Evolutionary conservation across 1,284 basidiomycete genomes (phyloP).

Genomic region (Blastosporella zonata): DNA sequence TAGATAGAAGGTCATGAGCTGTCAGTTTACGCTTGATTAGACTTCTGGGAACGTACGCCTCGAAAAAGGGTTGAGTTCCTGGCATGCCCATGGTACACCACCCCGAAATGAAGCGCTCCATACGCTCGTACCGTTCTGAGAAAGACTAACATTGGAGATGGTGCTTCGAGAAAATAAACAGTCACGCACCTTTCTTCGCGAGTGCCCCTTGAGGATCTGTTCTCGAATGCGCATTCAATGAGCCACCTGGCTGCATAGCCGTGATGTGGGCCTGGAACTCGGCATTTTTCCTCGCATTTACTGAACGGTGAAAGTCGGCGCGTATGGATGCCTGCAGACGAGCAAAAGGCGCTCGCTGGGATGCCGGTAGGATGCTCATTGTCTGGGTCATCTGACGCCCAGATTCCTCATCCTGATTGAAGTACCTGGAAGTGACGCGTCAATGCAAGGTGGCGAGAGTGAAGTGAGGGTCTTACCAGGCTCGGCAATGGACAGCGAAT

Average conservation of each 20-base stretch:
- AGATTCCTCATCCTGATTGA: conserved; percentile 69
- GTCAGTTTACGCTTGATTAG: not conserved
- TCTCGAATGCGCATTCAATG: conserved; percentile 65
- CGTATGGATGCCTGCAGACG: conserved; percentile 75
- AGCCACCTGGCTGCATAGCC: conserved; percentile 69
- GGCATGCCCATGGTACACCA: conserved; percentile 83
- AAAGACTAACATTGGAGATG: conserved; percentile 9
- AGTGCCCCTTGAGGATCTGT: conserved; percentile 54
- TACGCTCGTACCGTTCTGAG: conserved; percentile 63
- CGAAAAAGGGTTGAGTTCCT: conserved; percentile 77
- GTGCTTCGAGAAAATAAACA: not conserved
- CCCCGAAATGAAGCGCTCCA: conserved; percentile 65
- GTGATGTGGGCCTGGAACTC: conserved; percentile 76
- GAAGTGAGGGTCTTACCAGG: conserved; percentile 49
- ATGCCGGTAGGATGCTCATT: conserved; percentile 68
- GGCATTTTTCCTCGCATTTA: conserved; percentile 64
- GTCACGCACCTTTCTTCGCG: conserved; percentile 54
- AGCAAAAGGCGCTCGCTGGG: conserved; percentile 73
- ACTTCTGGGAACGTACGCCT: conserved; percentile 39
- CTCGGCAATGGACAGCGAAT: conserved; percentile 69
- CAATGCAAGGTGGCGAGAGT: not conserved
- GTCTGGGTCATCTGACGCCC: conserved; percentile 76
- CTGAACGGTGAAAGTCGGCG: conserved; percentile 69
- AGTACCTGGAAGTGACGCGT: conserved; percentile 54
- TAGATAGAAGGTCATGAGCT: conserved; percentile 13